phyloP scores from a whole-genome alignment of 1,139 yeast species.

The Lodderomyces jiufengensis region DNA sequence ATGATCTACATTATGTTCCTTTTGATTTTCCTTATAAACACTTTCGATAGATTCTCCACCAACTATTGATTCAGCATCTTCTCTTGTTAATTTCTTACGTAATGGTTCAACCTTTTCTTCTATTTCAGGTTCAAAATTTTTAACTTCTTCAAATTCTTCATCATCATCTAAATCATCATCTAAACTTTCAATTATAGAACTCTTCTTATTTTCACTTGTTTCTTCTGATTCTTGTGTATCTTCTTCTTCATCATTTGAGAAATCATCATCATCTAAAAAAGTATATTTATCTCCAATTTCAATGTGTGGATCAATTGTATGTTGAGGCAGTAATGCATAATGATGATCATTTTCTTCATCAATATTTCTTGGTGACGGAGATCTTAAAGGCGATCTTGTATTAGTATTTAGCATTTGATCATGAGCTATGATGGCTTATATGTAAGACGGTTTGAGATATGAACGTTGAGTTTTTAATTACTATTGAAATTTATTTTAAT shows the following conservation, averaged over 20 bases:
- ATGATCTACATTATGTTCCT: conserved; percentile 7
- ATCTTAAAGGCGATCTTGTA: no score
- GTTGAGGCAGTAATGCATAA: conserved; percentile 11
- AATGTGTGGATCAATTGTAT: conserved; percentile 8
- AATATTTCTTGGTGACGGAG: no score
- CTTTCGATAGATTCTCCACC: conserved; percentile 30
- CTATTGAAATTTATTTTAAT: no score
- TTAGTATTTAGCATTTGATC: no score
- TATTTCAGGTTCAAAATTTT: not conserved
- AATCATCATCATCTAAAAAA: conserved; percentile 11
- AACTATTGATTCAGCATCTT: conserved; percentile 39
- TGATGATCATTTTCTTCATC: no score
- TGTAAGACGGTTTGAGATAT: no score
- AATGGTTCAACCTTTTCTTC: conserved; percentile 1
- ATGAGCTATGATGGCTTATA: no score
- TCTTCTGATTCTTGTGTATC: conserved; percentile 1
- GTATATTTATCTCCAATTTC: conserved; percentile 1
- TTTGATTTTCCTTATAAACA: conserved; percentile 5
- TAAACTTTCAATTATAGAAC: no score
- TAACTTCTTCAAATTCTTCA: conserved; percentile 1
- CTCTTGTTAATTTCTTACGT: conserved; percentile 18
- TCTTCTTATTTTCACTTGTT: not conserved
- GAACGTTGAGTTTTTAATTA: no score
- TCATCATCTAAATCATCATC: not conserved
- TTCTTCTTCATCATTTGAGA: conserved; percentile 11